A percentile compares a stretch with the other conserved stretches of the same genome.
Conservation (phyloP, 2,329 filamentous ascomycete genomes). For the Colletotrichum sp. region DNA sequence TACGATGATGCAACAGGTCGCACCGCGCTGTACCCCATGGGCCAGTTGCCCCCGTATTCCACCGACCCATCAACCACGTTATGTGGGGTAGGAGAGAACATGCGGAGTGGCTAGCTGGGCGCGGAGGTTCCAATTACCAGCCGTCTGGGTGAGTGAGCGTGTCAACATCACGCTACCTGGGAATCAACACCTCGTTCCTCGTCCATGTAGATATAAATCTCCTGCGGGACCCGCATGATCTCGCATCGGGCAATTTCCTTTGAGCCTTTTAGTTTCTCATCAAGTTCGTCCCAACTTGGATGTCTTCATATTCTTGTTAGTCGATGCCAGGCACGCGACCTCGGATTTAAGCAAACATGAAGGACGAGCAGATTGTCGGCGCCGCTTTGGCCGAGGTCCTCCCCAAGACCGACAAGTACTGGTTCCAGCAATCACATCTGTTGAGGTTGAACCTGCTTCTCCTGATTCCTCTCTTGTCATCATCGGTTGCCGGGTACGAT, state of each 20-base stretch:
- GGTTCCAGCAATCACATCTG: constrained; percentile 49
- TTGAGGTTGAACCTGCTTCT: constrained; percentile 48
- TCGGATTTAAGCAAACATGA: neutral
- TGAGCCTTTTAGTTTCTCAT: neutral
- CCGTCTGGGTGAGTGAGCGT: neutral
- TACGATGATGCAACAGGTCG: constrained; percentile 7
- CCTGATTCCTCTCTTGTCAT: constrained; percentile 36
- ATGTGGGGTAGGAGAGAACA: constrained; percentile 1
- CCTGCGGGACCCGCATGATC: neutral
- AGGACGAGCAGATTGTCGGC: constrained; percentile 30
- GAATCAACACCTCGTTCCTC: neutral
- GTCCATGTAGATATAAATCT: constrained; percentile 1
- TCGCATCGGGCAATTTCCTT: neutral
- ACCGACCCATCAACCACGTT: constrained; percentile 5
- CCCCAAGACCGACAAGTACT: constrained; percentile 42
- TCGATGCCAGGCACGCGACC: neutral
- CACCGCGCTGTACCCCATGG: constrained; percentile 13
- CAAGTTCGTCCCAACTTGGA: neutral
- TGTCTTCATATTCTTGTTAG: neutral
- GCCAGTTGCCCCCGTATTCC: neutral
- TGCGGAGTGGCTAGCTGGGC: neutral
- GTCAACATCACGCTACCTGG: neutral
- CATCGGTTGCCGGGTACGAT: constrained; percentile 14
- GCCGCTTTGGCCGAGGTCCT: constrained; percentile 34
- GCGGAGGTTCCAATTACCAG: neutral